A percentile compares a stretch with the other conserved stretches of the same genome.
phyloP scores from a whole-genome alignment of 2,329 filamentous ascomycete species.

The Hypocreales sp. region DNA sequence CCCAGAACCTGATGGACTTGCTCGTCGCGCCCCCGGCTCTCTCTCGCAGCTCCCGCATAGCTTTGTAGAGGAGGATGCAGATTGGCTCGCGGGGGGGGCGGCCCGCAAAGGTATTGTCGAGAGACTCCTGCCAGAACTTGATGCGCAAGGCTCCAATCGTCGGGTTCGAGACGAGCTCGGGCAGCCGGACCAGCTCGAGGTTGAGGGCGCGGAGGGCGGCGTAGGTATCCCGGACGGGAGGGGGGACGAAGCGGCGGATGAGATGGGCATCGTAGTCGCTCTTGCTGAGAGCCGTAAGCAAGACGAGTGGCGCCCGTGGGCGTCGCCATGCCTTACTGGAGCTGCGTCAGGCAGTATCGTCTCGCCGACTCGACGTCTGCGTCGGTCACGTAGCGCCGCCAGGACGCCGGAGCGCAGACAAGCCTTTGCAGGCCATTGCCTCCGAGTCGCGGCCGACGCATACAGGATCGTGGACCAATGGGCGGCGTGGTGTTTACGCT shows the following conservation, averaged over 20 bases:
- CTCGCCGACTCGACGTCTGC: constrained; percentile 36
- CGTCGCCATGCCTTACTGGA: constrained; percentile 22
- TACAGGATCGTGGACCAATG: constrained; percentile 10
- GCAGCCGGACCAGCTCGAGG: constrained; percentile 76
- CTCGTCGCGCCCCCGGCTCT: constrained; percentile 23
- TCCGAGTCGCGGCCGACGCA: constrained; percentile 22
- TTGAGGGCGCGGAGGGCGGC: constrained; percentile 86
- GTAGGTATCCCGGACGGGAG: constrained; percentile 63
- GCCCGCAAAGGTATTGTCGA: constrained; percentile 63
- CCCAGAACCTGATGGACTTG: constrained; percentile 52
- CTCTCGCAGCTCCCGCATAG: constrained; percentile 45
- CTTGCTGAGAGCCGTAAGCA: constrained; percentile 35
- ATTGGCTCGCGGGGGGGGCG: constrained; percentile 81
- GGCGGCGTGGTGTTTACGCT: constrained; percentile 6
- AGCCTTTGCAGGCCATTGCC: constrained; percentile 23
- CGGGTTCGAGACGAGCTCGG: constrained; percentile 79
- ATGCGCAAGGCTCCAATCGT: constrained; percentile 78
- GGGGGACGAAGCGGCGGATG: constrained; percentile 71
- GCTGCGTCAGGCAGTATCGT: constrained; percentile 36
- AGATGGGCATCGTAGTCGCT: constrained; percentile 83
- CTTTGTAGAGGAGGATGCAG: constrained; percentile 65
- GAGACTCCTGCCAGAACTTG: constrained; percentile 85
- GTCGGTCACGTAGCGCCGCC: constrained; percentile 31
- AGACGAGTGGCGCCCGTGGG: fast-evolving
- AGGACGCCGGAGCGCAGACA: constrained; percentile 8